Evolutionary conservation across 1,139 yeast genomes (phyloP), one percentile per base, ranked within the genome.

Genomic region (Candida frijolesensis): DNA sequence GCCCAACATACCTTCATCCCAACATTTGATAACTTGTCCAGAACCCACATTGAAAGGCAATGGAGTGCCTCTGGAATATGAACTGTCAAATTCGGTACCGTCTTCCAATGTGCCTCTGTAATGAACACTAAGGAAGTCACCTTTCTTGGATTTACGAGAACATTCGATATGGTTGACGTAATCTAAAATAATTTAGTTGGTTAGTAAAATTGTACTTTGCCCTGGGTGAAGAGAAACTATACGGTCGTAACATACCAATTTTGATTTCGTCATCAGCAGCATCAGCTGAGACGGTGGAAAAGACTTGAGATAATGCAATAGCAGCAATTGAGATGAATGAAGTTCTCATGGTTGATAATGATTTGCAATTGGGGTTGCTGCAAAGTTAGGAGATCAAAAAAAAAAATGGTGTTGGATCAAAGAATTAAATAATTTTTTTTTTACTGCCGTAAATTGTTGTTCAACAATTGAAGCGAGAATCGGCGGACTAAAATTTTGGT

Each of bases 11-110:
- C 96, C 96, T 67, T 86, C 83, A 57, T 90, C 96, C 96, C 96
- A 90, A 54, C 96, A 96, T 58, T 77, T 67, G 62, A 90, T 89
- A 44, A 90, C 96, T 62, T 81, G 85, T 16, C 94, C 92, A 34
- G 72, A 70, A 45, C 97, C 97, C 51, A 90, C 71, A 34, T 71
- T 73, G 68, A 90, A 89, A 44, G 78, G 70, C 57, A 90, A 74
- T 49, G 97, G 96, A 34, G 70, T 64, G 32, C 82, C 83, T 63
- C 96, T 79, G 43, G 71, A 67, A 54, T 76, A 74, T 6, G 95
- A 87, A n/a, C 89, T 80, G 67, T 89, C 97, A 61, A 89, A 89
- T 25, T 79, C 82, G 29, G 82, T 75, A 7, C 91, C 94, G 63
- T 84, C 85, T 51, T 74, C 82, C 53, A 89, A 76, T 46, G 68